Conservation (phyloP, 2,329 filamentous ascomycete genomes). For the Ramularia endophylla region DNA sequence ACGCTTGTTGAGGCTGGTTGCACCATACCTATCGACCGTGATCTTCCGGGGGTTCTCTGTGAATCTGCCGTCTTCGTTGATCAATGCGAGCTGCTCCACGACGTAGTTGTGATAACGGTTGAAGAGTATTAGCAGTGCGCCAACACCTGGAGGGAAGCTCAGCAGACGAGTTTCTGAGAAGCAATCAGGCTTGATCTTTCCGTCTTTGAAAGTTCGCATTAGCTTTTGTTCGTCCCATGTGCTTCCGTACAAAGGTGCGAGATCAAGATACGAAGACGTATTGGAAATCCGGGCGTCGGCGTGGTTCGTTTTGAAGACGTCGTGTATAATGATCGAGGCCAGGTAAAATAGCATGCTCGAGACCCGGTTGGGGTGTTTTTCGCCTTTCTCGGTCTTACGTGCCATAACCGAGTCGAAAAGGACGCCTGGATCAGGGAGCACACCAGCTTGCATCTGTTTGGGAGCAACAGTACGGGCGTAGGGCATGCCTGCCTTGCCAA, state of each 20-base stretch:
- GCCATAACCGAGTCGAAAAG: conserved; percentile 65
- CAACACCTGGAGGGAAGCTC: conserved; percentile 63
- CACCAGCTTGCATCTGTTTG: conserved; percentile 50
- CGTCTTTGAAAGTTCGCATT: conserved; percentile 59
- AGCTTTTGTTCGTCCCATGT: conserved; percentile 60
- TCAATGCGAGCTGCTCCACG: conserved; percentile 69
- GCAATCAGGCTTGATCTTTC: conserved; percentile 65
- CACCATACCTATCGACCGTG: conserved; percentile 28
- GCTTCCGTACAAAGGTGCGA: conserved; percentile 67
- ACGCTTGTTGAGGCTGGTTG: conserved; percentile 29
- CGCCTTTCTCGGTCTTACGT: conserved; percentile 50
- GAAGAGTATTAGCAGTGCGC: conserved; percentile 62
- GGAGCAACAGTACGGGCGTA: conserved; percentile 64
- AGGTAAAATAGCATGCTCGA: conserved; percentile 71
- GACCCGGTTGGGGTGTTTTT: conserved; percentile 62
- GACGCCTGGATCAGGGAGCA: conserved; percentile 58
- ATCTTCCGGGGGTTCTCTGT: conserved; percentile 55
- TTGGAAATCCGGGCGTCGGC: conserved; percentile 57
- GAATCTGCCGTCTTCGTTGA: conserved; percentile 81
- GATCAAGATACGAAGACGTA: conserved; percentile 69
- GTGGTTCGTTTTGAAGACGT: conserved; percentile 61
- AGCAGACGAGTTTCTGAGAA: conserved; percentile 61
- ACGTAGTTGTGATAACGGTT: conserved; percentile 79
- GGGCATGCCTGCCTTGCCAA: conserved; percentile 60
- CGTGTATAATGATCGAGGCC: conserved; percentile 59